Evolutionary conservation across 345 rosid species (phyloP), one percentile per base, ranked within the genome.

Genomic region (Nasturtium officinale): DNA sequence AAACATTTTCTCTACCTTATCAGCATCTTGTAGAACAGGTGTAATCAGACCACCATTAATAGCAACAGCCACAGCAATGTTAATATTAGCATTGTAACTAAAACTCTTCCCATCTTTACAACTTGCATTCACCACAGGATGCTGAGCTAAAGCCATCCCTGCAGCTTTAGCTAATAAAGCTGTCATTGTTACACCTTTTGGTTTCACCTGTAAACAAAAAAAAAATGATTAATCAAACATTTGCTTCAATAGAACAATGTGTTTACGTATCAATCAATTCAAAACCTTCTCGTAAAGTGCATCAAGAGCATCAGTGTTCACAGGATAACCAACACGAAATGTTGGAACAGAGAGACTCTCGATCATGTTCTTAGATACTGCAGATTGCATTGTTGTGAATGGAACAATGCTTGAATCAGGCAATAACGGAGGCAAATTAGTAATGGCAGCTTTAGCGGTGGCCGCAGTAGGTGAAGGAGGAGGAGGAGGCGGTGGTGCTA

Each of bases 101-200:
- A 88, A 89, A 72, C 86, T 87, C 84, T 86, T 95, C 15, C 99
- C 96, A 57, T 91, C 93, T 83, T 85, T 95, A 61, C 96, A 95
- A 80, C 80, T 86, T 13, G 99, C 84, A 17, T 91, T 91, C 72
- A 94, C 96, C 70, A 94, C 96, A 26, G 97, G 96, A 69, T 91
- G 96, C 81, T 89, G 93, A 61, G 71, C 96, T 55, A 95, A 87
- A 33, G 97, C 91, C 96, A 95, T 87, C 61, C 97, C 99, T 7
- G 89, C 87, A 61, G 97, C 99, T 78, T 95, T 95, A 7, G 99
- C 96, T 73, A 95, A 77, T 62, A 95, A 72, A 5, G 93, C 96
- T 20, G 96, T 95, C 98, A 94, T 91, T 25, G 98, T 89, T 32
- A 91, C 98, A 60, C 97, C 97, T 83, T 91, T 91, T 21, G 90